These are phyloP conservation scores for Ramalina peruviana DNA, from an alignment of 495 filamentous ascomycete species.

Conservation along the genomic window DNA sequence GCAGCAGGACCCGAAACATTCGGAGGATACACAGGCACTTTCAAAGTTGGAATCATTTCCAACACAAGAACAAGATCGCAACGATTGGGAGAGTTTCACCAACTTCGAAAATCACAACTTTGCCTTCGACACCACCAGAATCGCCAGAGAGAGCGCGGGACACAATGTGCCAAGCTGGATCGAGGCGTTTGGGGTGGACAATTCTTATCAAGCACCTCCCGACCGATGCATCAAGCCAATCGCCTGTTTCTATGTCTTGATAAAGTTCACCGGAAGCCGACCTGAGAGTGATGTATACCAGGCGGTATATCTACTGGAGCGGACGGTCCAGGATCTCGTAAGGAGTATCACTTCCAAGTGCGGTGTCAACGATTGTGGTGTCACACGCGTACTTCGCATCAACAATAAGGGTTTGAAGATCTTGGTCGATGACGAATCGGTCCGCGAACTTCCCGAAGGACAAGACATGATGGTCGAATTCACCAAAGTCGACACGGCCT, in stretches of 20 bases:
- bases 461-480: constrained; percentile 74
- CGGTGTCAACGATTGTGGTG: constrained; percentile 53
- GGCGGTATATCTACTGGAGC: constrained; percentile 72
- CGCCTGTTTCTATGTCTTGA: constrained; percentile 79
- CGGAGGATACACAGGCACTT: not conserved
- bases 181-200: constrained; percentile 81
- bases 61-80: constrained; percentile 14
- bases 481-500: constrained; percentile 19
- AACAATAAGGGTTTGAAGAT: constrained; percentile 63
- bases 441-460: constrained; percentile 75
- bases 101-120: constrained; percentile 27
- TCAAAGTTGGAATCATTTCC: constrained; percentile 1
- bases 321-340: constrained; percentile 59
- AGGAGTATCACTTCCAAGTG: constrained; percentile 60
- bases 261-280: constrained; percentile 34
- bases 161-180: constrained; percentile 64
- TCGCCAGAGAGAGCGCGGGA: constrained; percentile 28
- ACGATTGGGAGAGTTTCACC: constrained; percentile 41
- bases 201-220: constrained; percentile 64
- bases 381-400: constrained; percentile 57
- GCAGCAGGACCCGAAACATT: not conserved
- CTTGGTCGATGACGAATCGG: constrained; percentile 80
- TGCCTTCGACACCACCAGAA: constrained; percentile 25
- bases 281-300: constrained; percentile 56
- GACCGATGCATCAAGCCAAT: constrained; percentile 61